Conservation (phyloP, 768 basidiomycete genomes). For the Psilocybe sp. region DNA sequence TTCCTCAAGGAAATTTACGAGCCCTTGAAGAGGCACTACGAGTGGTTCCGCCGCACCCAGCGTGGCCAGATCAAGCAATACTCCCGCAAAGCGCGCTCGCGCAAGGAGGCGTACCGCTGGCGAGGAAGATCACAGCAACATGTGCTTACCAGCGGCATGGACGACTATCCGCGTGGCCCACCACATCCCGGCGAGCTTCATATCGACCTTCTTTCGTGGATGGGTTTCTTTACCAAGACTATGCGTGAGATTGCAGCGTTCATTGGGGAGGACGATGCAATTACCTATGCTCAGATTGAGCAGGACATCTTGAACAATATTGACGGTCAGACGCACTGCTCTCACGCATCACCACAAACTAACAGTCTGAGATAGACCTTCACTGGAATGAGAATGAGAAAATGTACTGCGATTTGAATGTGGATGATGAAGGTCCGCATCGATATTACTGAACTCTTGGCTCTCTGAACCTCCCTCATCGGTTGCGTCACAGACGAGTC, state of each 20-base stretch:
- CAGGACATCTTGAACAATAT: conserved; percentile 82
- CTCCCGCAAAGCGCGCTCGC: conserved; percentile 76
- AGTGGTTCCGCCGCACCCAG: conserved; percentile 95
- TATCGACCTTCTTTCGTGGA: conserved; percentile 92
- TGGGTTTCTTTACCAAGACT: conserved; percentile 92
- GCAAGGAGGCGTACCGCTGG: conserved; percentile 92
- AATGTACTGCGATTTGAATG: conserved; percentile 91
- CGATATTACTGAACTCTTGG: conserved; percentile 1
- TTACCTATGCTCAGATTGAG: conserved; percentile 76
- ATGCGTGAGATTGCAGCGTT: conserved; percentile 90
- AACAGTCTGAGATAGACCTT: conserved; percentile 51
- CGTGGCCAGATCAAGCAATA: conserved; percentile 93
- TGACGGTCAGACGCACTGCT: conserved; percentile 44
- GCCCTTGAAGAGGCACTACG: conserved; percentile 86
- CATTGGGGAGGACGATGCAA: conserved; percentile 84
- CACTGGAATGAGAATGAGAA: conserved; percentile 89
- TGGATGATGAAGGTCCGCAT: conserved; percentile 74
- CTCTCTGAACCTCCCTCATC: conserved; percentile 1
- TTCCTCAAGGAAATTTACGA: conserved; percentile 82
- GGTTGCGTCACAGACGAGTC: conserved; percentile 68
- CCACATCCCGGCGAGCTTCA: conserved; percentile 92
- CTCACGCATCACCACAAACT: neutral
- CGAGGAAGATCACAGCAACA: conserved; percentile 83
- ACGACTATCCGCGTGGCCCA: conserved; percentile 91
- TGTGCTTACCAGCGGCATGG: conserved; percentile 92